Evolutionary conservation across 495 filamentous ascomycete species (phyloP), one percentile per base, ranked within the genome.

Genomic region (Aspergillus wentii): DNA sequence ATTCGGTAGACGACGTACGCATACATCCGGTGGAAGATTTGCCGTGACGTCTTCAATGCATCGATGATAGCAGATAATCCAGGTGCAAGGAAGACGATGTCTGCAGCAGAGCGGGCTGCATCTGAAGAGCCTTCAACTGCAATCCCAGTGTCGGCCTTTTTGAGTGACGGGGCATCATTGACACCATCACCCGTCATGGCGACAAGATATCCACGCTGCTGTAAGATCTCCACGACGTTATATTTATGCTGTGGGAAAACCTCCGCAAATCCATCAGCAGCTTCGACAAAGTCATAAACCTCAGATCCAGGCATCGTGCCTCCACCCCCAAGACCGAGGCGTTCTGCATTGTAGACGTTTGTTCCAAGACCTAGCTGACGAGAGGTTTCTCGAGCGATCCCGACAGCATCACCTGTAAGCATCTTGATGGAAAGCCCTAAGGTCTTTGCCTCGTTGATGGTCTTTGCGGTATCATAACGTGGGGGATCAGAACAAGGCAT

Each of bases 111-210:
- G 53, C 86, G 85, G 54, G 88, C 88, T 63, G 88, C 88, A 69
- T 94, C 88, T 15, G 89, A 92, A 37, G 89, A 79, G 68, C 88
- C 88, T 71, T 94, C 88, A 48, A 95, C 88, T 49, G 88, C 89
- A 71, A 95, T 94, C 69, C 68, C 68, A 20, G 69, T 72, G 72
- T 96, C 88, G 21, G 90, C 89, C 74, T 94, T 94, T 73, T 96
- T 96, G 42, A 96, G 72, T 20, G 89, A 95, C 32, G 90, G 87
- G 40, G 90, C 90, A 68, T 96, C 90, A 64, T 96, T 96, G 62
- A 96, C 90, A 77, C 90, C 90, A 54, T 96, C 90, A 73, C 90
- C 90, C 64, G 90, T 96, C 90, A 96, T 96, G 57, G 90, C 90
- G 64, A 94, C 88, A 37, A 95, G 75, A 66, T 94, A 87, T 47